Base-by-base conservation (phyloP, 1,139 yeast species). In the Geotrichum australiense region DNA sequence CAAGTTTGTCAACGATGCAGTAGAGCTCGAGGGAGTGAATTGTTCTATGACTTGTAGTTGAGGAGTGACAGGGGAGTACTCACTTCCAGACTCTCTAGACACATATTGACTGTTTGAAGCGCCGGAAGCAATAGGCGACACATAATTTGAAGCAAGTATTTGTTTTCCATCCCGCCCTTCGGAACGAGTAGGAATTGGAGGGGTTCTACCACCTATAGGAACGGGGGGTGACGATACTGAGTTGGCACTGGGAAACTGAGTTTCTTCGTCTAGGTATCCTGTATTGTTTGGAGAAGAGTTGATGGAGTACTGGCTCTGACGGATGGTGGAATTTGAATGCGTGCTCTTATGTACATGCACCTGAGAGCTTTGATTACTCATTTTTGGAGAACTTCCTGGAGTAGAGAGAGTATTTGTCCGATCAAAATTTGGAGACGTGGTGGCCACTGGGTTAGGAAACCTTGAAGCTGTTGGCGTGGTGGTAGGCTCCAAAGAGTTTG, bases 11-110 rank as follows among this genome's bases (percentile, higher is more conserved):
- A 36, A 28, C 3, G 43, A 37, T 5, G 36, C 32, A 4, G 38
- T 39, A 5, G 40, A 34, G 15, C 41, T 31, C 12, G 43, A 43
- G 18, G 37, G 37, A 19, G 37, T 32, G 18, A 41, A 37, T 25
- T 43, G 47, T 3, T 33, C 47, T 12, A 46, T 30, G 30, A 40
- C 45, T 26, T 48, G 50, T 19, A 49, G 37, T 31, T 49, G 52
- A 2, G 52, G 50, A 10, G 52, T 47, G 14, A 43, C 35, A 1
- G 49, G 49, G 10, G 48, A 39, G 18, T 37, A 43, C 25, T 41
- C 45, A 19, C 23, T 29, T 14, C 15, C 34, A 3, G 38, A 32
- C 18, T 39, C 38, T 18, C 38, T 36, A n/a, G 37, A 22, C 6
- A 33, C 12, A 6, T 14, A 23, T 5, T 19, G 26, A 14, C 14